These are phyloP conservation scores for Ogataea pini DNA, from an alignment of 805 yeast genomes.

Conservation along the genomic window DNA sequence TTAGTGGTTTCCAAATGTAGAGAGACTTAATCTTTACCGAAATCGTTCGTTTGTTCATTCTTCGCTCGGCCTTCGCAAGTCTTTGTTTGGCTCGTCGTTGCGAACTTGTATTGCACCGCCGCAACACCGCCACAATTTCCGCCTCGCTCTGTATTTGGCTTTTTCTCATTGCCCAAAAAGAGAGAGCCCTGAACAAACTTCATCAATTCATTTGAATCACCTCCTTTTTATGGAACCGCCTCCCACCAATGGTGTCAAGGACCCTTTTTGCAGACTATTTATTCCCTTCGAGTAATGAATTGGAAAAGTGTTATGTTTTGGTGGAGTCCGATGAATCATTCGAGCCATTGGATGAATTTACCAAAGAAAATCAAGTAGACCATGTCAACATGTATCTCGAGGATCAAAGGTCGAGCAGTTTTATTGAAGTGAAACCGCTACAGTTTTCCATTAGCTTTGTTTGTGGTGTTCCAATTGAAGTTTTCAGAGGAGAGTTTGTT, in stretches of 20 bases:
- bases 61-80: too few species aligned
- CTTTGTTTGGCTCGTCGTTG: too few species aligned
- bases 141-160: too few species aligned
- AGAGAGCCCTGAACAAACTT: background rate
- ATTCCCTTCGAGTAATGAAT: background rate
- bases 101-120: too few species aligned
- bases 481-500: slow-evolving; percentile 8
- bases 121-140: too few species aligned
- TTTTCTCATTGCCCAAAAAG: background rate
- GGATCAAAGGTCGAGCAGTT: background rate
- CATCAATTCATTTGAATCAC: background rate
- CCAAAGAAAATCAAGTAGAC: slow-evolving; percentile 2
- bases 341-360: background rate
- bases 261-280: slow-evolving; percentile 14
- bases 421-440: background rate
- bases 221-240: background rate
- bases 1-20: too few species aligned
- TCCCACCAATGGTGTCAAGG: slow-evolving; percentile 13
- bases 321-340: slow-evolving; percentile 8
- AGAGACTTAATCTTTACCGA: too few species aligned
- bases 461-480: slow-evolving; percentile 9
- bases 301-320: slow-evolving; percentile 16
- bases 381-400: slow-evolving; percentile 3
- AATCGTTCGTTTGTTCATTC: too few species aligned
- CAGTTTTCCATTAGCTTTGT: slow-evolving; percentile 14